Base-by-base conservation (phyloP, 1,284 basidiomycete genomes). In the Apiotrichum gracile region DNA sequence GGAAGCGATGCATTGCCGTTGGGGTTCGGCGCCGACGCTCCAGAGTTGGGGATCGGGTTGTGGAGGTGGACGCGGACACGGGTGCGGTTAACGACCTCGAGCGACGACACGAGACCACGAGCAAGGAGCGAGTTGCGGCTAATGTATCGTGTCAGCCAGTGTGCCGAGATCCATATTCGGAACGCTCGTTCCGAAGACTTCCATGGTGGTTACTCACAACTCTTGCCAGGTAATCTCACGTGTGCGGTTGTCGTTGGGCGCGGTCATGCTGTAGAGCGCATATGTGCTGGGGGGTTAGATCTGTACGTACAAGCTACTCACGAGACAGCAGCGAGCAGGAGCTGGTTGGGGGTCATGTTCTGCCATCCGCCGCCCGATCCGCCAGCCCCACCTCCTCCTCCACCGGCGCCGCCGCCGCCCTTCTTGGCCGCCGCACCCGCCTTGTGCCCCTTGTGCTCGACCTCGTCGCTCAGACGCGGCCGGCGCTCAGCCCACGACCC, bases 161-260 rank as follows among this genome's bases (percentile, higher is more conserved):
- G 16, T 17, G 19, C 16, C 17, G 4, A 6, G n/a, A n/a, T n/a
- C n/a, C n/a, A 14, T 22, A 43, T 29, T 29, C n/a, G 13, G 27
- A 19, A 19, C 5, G 9, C n/a, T 10, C 31, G n/a, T 31, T 31
- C 17, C n/a, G n/a, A 14, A 3, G 19, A n/a, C 14, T 34, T 34
- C 4, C 13, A 19, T n/a, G 34, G 14, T 38, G 14, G 16, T 17
- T 12, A 69, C 75, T 67, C 50, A 76, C 75, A 97, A 97, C 74
- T 97, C 93, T 76, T 97, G 93, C 92, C 93, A 97, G 61, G 93
- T 97, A 62, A 97, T 96, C 76, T 97, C 93, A 60, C 87, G 84
- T 6, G 87, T 62, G 34, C 64, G 50, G 12, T 54, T 33, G 27
- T 68, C 70, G 29, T 58, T 60, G 10, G 72, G 72, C 48, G 59